Base-by-base conservation (phyloP, 75 land plant genomes). In the Sequoia sempervirens region DNA sequence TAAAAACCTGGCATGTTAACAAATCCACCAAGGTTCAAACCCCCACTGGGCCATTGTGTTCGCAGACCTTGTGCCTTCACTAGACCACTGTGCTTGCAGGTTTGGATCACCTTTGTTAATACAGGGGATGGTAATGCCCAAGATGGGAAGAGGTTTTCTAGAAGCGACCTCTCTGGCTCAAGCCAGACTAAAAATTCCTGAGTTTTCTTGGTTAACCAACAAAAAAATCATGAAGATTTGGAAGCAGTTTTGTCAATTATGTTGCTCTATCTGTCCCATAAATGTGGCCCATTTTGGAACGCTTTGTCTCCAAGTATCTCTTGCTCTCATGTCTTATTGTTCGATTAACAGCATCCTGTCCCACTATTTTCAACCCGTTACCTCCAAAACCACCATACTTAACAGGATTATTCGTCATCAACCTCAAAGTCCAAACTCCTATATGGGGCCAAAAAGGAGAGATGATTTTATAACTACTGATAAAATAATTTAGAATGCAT, bases 221-320 rank as follows among this genome's bases (percentile, higher is more conserved):
- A n/a, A n/a, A n/a, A n/a, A n/a, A n/a, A n/a, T n/a, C n/a, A n/a
- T n/a, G n/a, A n/a, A n/a, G n/a, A n/a, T n/a, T n/a, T n/a, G n/a
- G 72, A 68, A 34, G 72, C 8, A 68, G 28, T 28, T 28, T 68
- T 68, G 72, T 68, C 34, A 30, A 28, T 30, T n/a, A 28, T 2
- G 18, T 76, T 41, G 6, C 45, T 41, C 18, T 10, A 53, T 93
- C 92, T 32, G 93, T 86, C 4, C 93, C 93, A 91, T 96, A 96
- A 17, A 95, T 81, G 85, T 97, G 99, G 32, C 99, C 99, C 99
- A 97, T 94, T 84, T 97, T 97, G 40, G 87, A 58, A 28, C 97
- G 87, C 83, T 97, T 97, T 13, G 99, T 93, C 82, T 97, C 99
- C 87, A 97, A 82, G 83, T 97, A 97, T 80, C 93, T 92, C 81